These are phyloP conservation scores for Blastobotrys apis DNA, from an alignment of 1,139 yeast species.

Conservation along the genomic window DNA sequence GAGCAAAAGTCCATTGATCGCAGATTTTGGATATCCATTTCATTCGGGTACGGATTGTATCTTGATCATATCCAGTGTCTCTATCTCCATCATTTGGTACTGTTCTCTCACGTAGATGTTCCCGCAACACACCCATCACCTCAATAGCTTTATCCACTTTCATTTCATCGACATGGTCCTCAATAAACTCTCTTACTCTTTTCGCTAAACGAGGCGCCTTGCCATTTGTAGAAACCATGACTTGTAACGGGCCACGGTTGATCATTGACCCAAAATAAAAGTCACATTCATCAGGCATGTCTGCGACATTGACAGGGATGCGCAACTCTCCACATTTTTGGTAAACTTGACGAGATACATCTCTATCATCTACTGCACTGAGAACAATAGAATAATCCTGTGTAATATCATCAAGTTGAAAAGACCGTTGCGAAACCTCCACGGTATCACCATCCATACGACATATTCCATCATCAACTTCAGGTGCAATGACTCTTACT, in stretches of 20 bases:
- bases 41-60: conserved; percentile 61
- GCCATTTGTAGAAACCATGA: conserved; percentile 83
- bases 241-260: conserved; percentile 70
- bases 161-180: conserved; percentile 37
- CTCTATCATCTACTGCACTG: conserved; percentile 73
- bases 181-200: conserved; percentile 57
- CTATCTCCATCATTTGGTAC: conserved; percentile 23
- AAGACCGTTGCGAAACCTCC: not conserved
- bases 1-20: conserved; percentile 52
- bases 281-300: conserved; percentile 77
- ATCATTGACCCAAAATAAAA: conserved; percentile 81
- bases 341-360: conserved; percentile 55
- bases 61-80: conserved; percentile 45
- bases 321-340: conserved; percentile 48
- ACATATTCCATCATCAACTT: conserved; percentile 43
- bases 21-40: conserved; percentile 66
- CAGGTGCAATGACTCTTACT: conserved; percentile 63
- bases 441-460: not conserved
- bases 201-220: conserved; percentile 73
- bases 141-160: conserved; percentile 50
- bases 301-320: conserved; percentile 78
- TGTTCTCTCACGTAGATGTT: conserved; percentile 44
- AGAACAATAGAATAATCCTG: conserved; percentile 56
- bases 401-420: conserved; percentile 21
- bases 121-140: conserved; percentile 57